Evolutionary conservation across 805 yeast genomes (phyloP), one percentile per base, ranked within the genome.

Genomic region (Myxozyma sirexii): DNA sequence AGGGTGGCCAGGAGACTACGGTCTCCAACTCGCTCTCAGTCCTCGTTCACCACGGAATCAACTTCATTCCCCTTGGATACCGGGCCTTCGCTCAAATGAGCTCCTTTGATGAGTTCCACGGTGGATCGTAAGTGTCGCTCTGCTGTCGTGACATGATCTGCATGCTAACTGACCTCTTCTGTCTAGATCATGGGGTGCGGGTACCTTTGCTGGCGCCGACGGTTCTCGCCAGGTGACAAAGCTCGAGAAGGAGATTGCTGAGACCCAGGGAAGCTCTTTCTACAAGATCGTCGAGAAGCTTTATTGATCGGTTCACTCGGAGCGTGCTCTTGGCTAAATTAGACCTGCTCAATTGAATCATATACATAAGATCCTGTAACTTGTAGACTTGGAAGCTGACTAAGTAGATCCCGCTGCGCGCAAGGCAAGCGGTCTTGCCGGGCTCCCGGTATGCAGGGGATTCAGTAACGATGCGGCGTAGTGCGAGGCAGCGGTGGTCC

Each of bases 1-100:
- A 90, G 65, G 90, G 90, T 68, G 94, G 96, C 62, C 90, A 85
- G 74, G 96, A 89, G 74, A 75, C 77, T 44, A 88, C 96, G 17
- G 77, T 80, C 19, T 78, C 81, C 67, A 83, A 78, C 72, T 72
- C 85, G 8, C 63, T 89, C 65, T 79, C 86, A 42, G 80, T 83
- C 38, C 76, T 86, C 67, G 80, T 79, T 48, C 96, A 89, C 74
- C 94, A 88, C 67, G 96, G 96, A 68, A 78, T 88, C 75, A 80
- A 85, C 60, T 88, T 74, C 72, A 82, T 89, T 50, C 96, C 96
- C 62, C 78, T 88, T 68, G 96, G 96, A 62, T 89, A 84, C 76
- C 81, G 77, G 61, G 77, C 80, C 4, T 85, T 84, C 74, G 79
- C 80, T 8, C 79, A 80, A 66, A 69, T 85, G 64, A 75, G 87